Conservation (phyloP, 1,284 basidiomycete species). For the Pseudozyma pruni region DNA sequence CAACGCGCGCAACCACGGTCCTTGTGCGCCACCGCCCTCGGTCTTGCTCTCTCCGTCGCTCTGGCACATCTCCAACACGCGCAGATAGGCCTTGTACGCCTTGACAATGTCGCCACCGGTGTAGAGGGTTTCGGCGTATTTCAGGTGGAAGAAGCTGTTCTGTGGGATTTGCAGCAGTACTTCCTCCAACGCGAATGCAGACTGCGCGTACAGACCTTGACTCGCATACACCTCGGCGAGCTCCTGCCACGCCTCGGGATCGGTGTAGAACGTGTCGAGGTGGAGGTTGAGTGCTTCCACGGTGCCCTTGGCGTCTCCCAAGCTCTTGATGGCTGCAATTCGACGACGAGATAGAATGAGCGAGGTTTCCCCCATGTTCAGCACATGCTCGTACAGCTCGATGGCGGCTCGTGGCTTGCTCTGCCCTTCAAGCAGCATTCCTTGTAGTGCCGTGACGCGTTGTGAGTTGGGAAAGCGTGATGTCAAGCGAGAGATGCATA, state of each 20-base stretch:
- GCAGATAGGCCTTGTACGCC: constrained; percentile 62
- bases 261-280: constrained; percentile 91
- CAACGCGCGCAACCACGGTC: constrained; percentile 61
- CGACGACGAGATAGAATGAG: constrained; percentile 83
- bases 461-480: constrained; percentile 83
- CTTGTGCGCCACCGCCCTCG: constrained; percentile 8
- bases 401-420: constrained; percentile 72
- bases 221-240: constrained; percentile 88
- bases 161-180: constrained; percentile 83
- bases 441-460: constrained; percentile 83
- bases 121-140: constrained; percentile 87
- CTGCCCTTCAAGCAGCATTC: constrained; percentile 83
- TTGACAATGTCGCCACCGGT: constrained; percentile 75
- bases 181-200: constrained; percentile 82
- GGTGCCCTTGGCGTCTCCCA: constrained; percentile 70
- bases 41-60: constrained; percentile 19
- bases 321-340: constrained; percentile 73
- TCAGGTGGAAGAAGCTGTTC: constrained; percentile 83
- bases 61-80: constrained; percentile 60
- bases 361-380: constrained; percentile 79
- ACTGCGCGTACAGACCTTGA: constrained; percentile 77
- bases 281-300: constrained; percentile 81
- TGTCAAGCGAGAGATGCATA: constrained; percentile 76
- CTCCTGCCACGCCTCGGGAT: constrained; percentile 90
- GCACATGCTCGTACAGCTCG: constrained; percentile 76